Evolutionary conservation across 768 basidiomycete genomes (phyloP), one percentile per base, ranked within the genome.

Genomic region (Botryobasidium botryosum): DNA sequence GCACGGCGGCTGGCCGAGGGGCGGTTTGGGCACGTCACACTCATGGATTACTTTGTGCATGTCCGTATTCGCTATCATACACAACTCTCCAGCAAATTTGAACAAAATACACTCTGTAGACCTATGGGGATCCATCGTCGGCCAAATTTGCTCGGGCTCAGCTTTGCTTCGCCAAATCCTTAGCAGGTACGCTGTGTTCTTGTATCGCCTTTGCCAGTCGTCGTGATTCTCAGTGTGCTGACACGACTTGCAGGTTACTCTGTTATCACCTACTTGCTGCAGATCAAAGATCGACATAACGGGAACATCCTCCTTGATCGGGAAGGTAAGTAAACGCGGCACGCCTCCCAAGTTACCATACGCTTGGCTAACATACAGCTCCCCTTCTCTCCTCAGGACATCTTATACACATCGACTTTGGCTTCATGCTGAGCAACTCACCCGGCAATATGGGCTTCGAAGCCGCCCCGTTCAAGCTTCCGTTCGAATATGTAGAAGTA

Each of bases 381-480:
- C n/a, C 8, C 40, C 28, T 42, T 1, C 23, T 4, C 13, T 8
- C 17, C 13, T 32, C 17, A 23, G 26, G 28, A 2, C 48, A 45
- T 36, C 35, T 50, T 13, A 42, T 52, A 47, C 66, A 99, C 59
- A 99, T 99, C 49, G 94, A 97, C 61, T 99, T 97, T 58, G 94
- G 94, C 2, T 97, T 97, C 65, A 92, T 97, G 70, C 70, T 97
- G 27, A 82, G 82, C 35, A 96, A 96, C 60, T 88, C 91, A 1
- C 94, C 94, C 0, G 92, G 92, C 17, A 92, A 92, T 58, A 82
- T 99, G 51, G 85, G 92, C 23, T 97, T 99, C 59, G 94, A 99
- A 63, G 92, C 91, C n/a, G 91, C 94, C 2, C 94, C 94, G 1
- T 99, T 99, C 71, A 99, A 99, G 60, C 64, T 97, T 10, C 79